phyloP scores from a whole-genome alignment of 2,329 filamentous ascomycete species.

The Epichloe coenophiala region DNA sequence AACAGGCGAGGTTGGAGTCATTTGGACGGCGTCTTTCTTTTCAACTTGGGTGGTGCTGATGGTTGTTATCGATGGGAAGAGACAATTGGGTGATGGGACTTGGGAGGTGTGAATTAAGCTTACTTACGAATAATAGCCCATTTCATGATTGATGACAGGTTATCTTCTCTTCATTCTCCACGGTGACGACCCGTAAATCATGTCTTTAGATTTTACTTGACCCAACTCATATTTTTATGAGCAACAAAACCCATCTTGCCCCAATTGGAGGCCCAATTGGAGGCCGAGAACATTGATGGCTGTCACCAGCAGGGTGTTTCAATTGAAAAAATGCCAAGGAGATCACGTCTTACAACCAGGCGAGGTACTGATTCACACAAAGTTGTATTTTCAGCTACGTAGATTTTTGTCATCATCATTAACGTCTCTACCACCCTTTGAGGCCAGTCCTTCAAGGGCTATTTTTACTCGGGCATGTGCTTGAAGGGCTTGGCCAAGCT shows the following conservation, averaged over 20 bases:
- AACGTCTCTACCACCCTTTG: neutral
- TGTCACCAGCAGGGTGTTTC: too few species aligned
- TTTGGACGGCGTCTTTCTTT: neutral
- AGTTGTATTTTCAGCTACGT: neutral
- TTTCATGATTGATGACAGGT: neutral
- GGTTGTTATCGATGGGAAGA: neutral
- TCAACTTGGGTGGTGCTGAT: neutral
- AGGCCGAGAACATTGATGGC: too few species aligned
- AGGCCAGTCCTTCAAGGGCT: neutral
- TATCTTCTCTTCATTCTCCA: too few species aligned
- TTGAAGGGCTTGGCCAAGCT: conserved; percentile 47
- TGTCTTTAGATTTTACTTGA: too few species aligned
- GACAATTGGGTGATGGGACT: neutral
- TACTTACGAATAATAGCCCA: neutral
- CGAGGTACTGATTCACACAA: neutral
- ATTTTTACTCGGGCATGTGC: conserved; percentile 45
- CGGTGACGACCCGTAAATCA: too few species aligned
- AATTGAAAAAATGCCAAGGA: too few species aligned
- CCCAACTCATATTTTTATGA: too few species aligned
- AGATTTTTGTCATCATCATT: neutral
- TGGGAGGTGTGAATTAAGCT: neutral
- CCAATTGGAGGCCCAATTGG: too few species aligned
- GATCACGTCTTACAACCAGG: neutral
- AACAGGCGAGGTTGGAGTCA: neutral
- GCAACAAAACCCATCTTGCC: too few species aligned